Evolutionary conservation across 2,329 filamentous ascomycete genomes (phyloP), one percentile per base, ranked within the genome.

Genomic region (Penicillium corylophilum): DNA sequence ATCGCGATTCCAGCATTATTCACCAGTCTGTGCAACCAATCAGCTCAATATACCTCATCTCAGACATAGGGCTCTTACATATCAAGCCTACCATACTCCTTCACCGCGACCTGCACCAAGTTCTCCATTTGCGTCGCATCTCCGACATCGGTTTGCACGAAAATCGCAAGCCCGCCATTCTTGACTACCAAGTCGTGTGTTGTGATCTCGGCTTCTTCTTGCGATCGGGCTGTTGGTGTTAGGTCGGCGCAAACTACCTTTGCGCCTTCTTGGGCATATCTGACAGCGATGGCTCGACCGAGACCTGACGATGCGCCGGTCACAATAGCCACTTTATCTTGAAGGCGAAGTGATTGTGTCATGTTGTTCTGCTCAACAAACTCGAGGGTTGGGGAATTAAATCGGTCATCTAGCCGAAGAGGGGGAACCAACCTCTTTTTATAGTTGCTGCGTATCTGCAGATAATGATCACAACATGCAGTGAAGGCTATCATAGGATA

Each of bases 1-100:
- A 73, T 40, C 0, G 67, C 71, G 1, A 83, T 74, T 0, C 82
- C 82, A 0, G 81, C 78, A 55, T 78, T 78, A 48, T 78, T 78
- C 39, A 77, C 74, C 35, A 47, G n/a, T 15, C 45, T 47, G 20
- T 29, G 5, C n/a, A 18, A 4, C 5, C 5, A 7, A 22, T 44
- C 8, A 39, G 18, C 36, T 22, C 2, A 12, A 15, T 39, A 13
- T 23, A 13, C 16, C 7, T 20, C 4, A 23, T 35, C n/a, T 4
- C n/a, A 15, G 18, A 5, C 7, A 4, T 12, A 15, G 13, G 18
- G 18, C 6, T 18, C 67, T 57, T 64, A 77, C 74, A 79, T 72
- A 56, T 79, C 75, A 5, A 79, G 46, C 31, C 74, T 56, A 2
- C 75, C 74, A 55, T 68, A 74, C 15, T 58, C 56, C n/a, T 60